Conservation (phyloP, 2,329 filamentous ascomycete species). For the Colletotrichum zoysiae region DNA sequence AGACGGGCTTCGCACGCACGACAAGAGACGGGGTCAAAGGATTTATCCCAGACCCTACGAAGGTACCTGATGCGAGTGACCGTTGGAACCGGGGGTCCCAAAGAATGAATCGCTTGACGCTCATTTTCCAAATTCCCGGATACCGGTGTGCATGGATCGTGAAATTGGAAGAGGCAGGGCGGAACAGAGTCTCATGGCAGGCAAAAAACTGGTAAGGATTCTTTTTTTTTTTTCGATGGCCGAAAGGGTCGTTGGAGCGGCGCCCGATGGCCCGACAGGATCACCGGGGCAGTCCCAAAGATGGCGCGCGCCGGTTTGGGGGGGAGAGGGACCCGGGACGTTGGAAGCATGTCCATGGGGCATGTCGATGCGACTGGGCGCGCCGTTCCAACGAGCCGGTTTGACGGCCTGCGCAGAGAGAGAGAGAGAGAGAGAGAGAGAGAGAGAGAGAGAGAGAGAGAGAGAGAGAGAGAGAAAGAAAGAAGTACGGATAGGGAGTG, state of each 20-base stretch:
- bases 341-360: neutral
- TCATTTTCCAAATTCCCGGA: slow-evolving; percentile 25
- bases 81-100: slow-evolving; percentile 5
- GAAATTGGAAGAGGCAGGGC: slow-evolving; percentile 1
- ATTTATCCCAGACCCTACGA: neutral
- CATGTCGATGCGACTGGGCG: neutral
- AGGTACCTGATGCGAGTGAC: neutral
- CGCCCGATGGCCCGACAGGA: slow-evolving; percentile 17
- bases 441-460: too few relatives aligned
- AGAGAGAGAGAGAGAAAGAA: too few relatives aligned
- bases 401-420: slow-evolving; percentile 4
- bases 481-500: neutral
- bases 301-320: neutral
- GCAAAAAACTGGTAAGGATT: neutral
- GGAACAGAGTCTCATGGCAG: neutral
- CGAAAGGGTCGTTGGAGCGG: neutral
- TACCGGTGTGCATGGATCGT: slow-evolving; percentile 35
- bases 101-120: slow-evolving; percentile 10
- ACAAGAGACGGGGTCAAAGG: slow-evolving; percentile 10
- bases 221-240: neutral
- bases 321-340: neutral
- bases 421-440: too few relatives aligned
- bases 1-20: neutral
- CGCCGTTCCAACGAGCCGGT: slow-evolving; percentile 32
- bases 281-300: neutral